Evolutionary conservation across 2,329 filamentous ascomycete species (phyloP), one percentile per base, ranked within the genome.

Genomic region (Apiospora aurea): DNA sequence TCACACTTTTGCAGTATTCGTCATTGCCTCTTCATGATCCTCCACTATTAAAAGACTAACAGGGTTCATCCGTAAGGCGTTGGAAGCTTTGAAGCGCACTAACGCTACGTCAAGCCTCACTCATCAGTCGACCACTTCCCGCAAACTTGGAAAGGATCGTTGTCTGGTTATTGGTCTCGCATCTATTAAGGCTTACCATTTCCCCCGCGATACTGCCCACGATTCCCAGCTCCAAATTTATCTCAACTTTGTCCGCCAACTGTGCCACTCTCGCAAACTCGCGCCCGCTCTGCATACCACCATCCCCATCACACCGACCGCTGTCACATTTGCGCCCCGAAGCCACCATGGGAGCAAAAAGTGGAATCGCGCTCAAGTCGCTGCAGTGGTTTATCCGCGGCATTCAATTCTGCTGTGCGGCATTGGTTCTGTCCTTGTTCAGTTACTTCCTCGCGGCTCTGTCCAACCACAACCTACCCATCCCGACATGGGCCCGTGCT

Each of bases 371-470:
- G 77, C 89, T 97, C 77, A 94, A 94, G 78, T 82, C 88, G 73
- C 72, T 88, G 67, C 92, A 94, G 78, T 92, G 92, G 80, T 87
- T 92, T 80, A 85, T 97, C 78, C 93, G 96, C 76, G 83, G 88
- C 75, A 83, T 97, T 71, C 90, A 94, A 78, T 92, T 97, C 82
- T 86, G 89, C 79, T 93, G 90, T 81, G 87, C 92, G 11, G 90
- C 87, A 72, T 87, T 97, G 75, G 88, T 96, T 73, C 88, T 98
- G 74, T 92, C 89, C 76, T 89, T 96, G 78, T 95, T 92, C 86
- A 92, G 91, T 69, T 97, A 97, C 87, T 97, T 95, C 87, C 89
- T 98, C 69, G 90, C 92, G 11, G 88, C 92, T 11, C 88, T 95
- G 18, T 81, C 88, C 74, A 89, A 92, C 78, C 90, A 94, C 82